Conservation (phyloP, 2,329 filamentous ascomycete genomes). For the Diaporthe nobilis region DNA sequence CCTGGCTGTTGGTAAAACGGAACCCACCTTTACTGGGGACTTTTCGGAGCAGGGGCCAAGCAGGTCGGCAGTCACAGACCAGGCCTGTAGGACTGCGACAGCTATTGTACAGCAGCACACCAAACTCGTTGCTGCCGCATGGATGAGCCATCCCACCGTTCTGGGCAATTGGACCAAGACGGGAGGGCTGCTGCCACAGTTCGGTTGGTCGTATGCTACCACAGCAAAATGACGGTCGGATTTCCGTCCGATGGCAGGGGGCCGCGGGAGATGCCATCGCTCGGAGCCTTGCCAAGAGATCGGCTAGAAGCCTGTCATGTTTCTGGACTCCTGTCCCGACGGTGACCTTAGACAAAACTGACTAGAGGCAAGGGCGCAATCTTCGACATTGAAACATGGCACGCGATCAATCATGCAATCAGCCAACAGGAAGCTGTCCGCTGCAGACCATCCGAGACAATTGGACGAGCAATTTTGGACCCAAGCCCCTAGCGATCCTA, state of each 20-base stretch:
- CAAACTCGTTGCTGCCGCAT: neutral
- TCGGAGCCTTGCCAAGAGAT: slow-evolving; percentile 25
- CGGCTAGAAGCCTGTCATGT: slow-evolving; percentile 24
- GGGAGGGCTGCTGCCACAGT: neutral
- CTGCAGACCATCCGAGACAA: neutral
- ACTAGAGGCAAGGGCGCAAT: neutral
- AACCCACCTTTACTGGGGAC: neutral
- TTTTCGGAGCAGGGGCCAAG: neutral
- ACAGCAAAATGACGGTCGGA: neutral
- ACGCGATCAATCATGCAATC: neutral
- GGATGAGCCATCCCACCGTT: slow-evolving; percentile 2
- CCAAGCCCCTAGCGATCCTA: neutral
- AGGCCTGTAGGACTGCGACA: neutral
- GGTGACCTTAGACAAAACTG: neutral
- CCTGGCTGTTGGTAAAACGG: neutral
- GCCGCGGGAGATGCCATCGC: slow-evolving; percentile 4
- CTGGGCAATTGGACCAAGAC: neutral
- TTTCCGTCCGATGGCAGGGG: slow-evolving; percentile 18
- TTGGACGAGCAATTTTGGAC: neutral
- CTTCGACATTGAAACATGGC: slow-evolving; percentile 4
- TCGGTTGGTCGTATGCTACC: neutral
- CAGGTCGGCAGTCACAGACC: neutral
- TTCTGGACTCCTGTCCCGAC: neutral
- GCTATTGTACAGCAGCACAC: neutral
- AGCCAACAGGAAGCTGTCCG: neutral